Percentiles rank a stretch among this genome's conserved stretches.
phyloP scores from a whole-genome alignment of 768 basidiomycete species.

The Hortiboletus campestris region DNA sequence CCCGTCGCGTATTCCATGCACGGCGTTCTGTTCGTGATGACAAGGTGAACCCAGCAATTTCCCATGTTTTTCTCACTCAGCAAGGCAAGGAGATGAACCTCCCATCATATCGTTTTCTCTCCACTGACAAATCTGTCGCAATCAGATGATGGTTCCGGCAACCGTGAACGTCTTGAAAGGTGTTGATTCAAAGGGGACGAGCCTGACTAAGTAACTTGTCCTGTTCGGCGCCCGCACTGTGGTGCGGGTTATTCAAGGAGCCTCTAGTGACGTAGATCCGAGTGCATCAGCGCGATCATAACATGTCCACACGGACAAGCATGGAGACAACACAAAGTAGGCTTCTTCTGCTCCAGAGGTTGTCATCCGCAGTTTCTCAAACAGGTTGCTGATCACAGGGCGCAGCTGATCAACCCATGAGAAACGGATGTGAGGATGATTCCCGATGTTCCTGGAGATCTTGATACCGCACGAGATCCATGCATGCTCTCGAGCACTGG shows the following conservation, averaged over 20 bases:
- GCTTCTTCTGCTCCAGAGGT: conserved; percentile 16
- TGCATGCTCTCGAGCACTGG: conserved; percentile 29
- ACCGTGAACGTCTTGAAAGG: no score
- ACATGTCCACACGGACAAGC: conserved; percentile 11
- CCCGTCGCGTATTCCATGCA: no score
- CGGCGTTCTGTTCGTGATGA: neutral
- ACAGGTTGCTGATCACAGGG: neutral
- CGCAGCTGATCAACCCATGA: conserved; percentile 14
- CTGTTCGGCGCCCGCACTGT: no score
- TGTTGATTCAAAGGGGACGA: no score
- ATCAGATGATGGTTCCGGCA: no score
- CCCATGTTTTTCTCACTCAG: neutral
- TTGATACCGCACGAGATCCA: conserved; percentile 36
- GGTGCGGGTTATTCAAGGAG: no score
- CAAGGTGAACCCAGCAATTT: neutral
- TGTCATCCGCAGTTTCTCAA: neutral
- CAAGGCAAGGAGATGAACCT: neutral
- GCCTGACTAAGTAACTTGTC: no score
- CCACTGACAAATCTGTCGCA: neutral
- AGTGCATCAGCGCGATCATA: neutral
- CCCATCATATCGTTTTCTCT: neutral
- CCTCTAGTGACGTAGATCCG: neutral
- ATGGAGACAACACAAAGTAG: conserved; percentile 35
- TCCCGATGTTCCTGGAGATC: conserved; percentile 1
- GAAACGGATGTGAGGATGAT: conserved; percentile 25